Conservation (phyloP, 2,329 filamentous ascomycete genomes). For the Hypomyces perniciosus region DNA sequence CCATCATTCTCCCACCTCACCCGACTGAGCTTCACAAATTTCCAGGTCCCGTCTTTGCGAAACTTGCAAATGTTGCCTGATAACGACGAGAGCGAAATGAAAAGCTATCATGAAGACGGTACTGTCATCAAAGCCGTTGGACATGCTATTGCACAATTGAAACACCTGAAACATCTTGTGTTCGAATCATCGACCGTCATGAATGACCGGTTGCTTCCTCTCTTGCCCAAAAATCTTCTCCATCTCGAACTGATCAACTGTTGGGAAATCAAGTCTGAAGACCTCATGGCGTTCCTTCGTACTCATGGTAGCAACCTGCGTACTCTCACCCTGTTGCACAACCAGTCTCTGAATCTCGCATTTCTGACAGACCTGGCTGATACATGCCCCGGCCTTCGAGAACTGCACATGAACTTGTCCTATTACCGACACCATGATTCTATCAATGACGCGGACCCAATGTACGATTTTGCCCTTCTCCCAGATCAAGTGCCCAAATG, state of each 20-base stretch:
- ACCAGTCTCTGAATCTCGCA: slow-evolving; percentile 67
- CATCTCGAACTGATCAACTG: slow-evolving; percentile 75
- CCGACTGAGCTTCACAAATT: slow-evolving; percentile 57
- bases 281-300: slow-evolving; percentile 58
- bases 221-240: slow-evolving; percentile 59
- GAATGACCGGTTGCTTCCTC: slow-evolving; percentile 60
- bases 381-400: slow-evolving; percentile 64
- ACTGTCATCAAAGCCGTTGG: slow-evolving; percentile 35
- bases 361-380: slow-evolving; percentile 63
- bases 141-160: slow-evolving; percentile 40
- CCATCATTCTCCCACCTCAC: slow-evolving; percentile 51
- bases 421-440: slow-evolving; percentile 67
- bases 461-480: slow-evolving; percentile 63
- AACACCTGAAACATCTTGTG: slow-evolving; percentile 58
- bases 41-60: slow-evolving; percentile 48
- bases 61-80: slow-evolving; percentile 28
- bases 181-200: slow-evolving; percentile 72
- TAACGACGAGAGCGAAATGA: slow-evolving; percentile 26
- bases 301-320: slow-evolving; percentile 62
- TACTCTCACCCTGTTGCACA: slow-evolving; percentile 67
- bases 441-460: slow-evolving; percentile 66
- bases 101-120: slow-evolving; percentile 34
- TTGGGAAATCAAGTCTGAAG: slow-evolving; percentile 62
- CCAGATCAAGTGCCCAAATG: slow-evolving; percentile 65
- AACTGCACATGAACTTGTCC: slow-evolving; percentile 69